Conservation (phyloP, 129 eudicot genomes). For the carrot (Daucus carota) region DH1_v3.0 NC_030384.2:19888001-19888500, state of each 20-base stretch:
- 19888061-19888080: neutral
- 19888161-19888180: neutral
- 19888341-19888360: too few relatives aligned
- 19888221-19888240: neutral
- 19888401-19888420: neutral
- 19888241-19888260: too few relatives aligned
- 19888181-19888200: neutral
- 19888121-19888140: neutral
- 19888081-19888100: neutral
- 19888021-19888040: neutral
- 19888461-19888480: slow-evolving; percentile 15
- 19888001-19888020: neutral
- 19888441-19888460: slow-evolving; percentile 1
- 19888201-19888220: neutral
- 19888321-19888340: neutral
- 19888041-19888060: neutral
- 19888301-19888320: neutral
- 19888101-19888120: neutral
- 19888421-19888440: neutral
- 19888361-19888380: neutral
- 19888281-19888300: neutral
- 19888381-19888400: neutral
- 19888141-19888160: neutral
- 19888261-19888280: neutral
- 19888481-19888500: slow-evolving; percentile 4